Base-by-base conservation (phyloP, 805 yeast genomes). In the Vanderwaltozyma yarrowii region DNA sequence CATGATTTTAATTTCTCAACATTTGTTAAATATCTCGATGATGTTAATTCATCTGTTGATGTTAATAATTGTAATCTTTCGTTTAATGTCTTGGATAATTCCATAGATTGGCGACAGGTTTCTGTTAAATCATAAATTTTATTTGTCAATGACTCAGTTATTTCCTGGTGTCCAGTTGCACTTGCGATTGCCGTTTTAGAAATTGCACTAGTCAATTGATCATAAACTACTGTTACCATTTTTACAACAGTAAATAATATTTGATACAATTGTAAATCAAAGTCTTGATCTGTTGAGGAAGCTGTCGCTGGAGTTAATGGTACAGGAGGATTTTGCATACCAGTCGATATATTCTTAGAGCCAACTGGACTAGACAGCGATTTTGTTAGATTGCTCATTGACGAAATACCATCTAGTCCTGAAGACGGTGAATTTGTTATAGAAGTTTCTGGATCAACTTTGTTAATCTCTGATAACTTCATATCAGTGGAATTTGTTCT, bases 71-170 rank as follows among this genome's bases (percentile, higher is more conserved):
- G 62, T 36, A 88, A 63, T 37, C 77, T 71, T 12, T 64, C 63
- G 41, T 73, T 73, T 35, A 85, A 68, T 41, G 78, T 63, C 45
- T 79, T 77, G 9, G 94, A 82, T 30, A 81, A 72, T n/a, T 85
- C 95, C 72, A 82, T 78, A 1, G 95, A 83, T 15, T 76, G 66
- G 39, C 82, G 74, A 54, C 95, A 86, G 11, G 84, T 80, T 33
- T 67, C 70, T 0, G 94, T 80, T 35, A 88, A 65, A 35, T 86
- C 95, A 47, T 78, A 78, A 24, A 86, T 80, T 47, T 79, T 80
- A 5, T 69, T 52, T 1, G 83, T 78, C 18, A 50, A 39, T 21
- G 47, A 45, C 32, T 49, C 56, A 4, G 54, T 45, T 25, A 71
- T 51, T 7, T 68, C 58, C 35, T 55, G 60, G 18, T 62, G 65